Conservation (phyloP, 2,329 filamentous ascomycete species). For the Corniculantispora saksenae region DNA sequence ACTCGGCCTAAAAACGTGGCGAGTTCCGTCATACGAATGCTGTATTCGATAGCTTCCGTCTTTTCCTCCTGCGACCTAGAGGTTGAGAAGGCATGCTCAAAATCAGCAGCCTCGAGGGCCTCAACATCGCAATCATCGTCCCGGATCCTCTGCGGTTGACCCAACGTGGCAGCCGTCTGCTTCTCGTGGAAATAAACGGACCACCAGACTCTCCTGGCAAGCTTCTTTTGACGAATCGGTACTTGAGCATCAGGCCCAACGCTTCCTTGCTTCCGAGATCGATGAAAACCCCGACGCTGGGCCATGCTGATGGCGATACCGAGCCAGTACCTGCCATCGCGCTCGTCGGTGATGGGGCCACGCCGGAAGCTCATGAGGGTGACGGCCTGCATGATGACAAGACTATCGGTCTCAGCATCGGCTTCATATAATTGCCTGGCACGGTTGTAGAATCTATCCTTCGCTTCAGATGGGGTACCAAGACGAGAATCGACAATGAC, state of each 20-base stretch:
- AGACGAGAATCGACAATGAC: conserved; percentile 41
- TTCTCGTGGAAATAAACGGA: conserved; percentile 51
- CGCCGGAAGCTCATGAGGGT: conserved; percentile 55
- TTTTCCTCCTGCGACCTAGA: conserved; percentile 27
- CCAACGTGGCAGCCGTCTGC: conserved; percentile 46
- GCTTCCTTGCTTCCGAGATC: conserved; percentile 21
- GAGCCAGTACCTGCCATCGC: conserved; percentile 46
- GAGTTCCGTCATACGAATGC: conserved; percentile 29
- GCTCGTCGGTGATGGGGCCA: conserved; percentile 41
- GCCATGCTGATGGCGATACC: conserved; percentile 47
- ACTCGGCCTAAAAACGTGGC: conserved; percentile 30
- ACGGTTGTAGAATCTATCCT: conserved; percentile 47
- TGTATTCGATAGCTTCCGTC: conserved; percentile 37
- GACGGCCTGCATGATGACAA: conserved; percentile 46
- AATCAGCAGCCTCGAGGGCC: conserved; percentile 25
- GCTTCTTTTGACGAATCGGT: conserved; percentile 24
- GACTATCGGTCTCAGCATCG: conserved; percentile 46
- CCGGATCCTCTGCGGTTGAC: conserved; percentile 47
- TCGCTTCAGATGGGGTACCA: conserved; percentile 43
- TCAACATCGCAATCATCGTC: conserved; percentile 51
- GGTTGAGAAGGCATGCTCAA: conserved; percentile 22
- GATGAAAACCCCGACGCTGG: conserved; percentile 42
- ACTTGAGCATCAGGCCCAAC: conserved; percentile 1
- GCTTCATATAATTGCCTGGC: conserved; percentile 51
- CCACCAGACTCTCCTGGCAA: conserved; percentile 50